Evolutionary conservation across 2,329 filamentous ascomycete species (phyloP), one percentile per base, ranked within the genome.

Genomic region (Exophiala mesophila): DNA sequence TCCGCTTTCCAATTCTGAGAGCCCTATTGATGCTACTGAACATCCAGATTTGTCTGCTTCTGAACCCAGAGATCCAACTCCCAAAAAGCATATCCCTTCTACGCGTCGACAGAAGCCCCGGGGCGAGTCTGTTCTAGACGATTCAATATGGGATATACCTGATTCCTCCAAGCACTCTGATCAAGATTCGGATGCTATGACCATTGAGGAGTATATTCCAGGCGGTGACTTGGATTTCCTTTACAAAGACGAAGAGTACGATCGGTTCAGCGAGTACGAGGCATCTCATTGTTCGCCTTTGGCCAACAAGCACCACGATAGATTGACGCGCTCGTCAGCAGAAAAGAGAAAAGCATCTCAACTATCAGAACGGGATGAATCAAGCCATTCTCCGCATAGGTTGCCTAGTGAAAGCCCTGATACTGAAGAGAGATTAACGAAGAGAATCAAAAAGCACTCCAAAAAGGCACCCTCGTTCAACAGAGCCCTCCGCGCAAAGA

Each of bases 201-300:
- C 32, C 4, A 18, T 8, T n/a, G 15, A 18, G 13, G 32, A 17
- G 12, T 13, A 9, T 6, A 18, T 17, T 7, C 32, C 18, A 6
- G 16, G 6, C 4, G n/a, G 18, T 17, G 10, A 34, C 20, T 6
- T 34, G 7, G 16, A 34, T n/a, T 34, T 9, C n/a, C 16, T 34
- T 10, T 34, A 34, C 17, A 34, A 34, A 9, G 32, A 34, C 13
- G 32, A 17, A 4, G 32, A 34, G 7, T 34, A 18, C 20, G 32
- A 34, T 19, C 15, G 16, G 4, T 34, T 34, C 32, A 34, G 32
- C 16, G 32, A 19, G n/a, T 34, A 18, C 16, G 4, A 34, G 7
- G 16, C 8, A 7, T 26, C 23, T 26, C 7, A 26, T 6, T 6
- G 6, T 26, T 26, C 23, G 7, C 23, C 23, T 7, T 26, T 26